A percentile compares a stretch with the other conserved stretches of the same genome.
phyloP scores from a whole-genome alignment of 495 filamentous ascomycete genomes.

The Trichocladium antarcticum region DNA sequence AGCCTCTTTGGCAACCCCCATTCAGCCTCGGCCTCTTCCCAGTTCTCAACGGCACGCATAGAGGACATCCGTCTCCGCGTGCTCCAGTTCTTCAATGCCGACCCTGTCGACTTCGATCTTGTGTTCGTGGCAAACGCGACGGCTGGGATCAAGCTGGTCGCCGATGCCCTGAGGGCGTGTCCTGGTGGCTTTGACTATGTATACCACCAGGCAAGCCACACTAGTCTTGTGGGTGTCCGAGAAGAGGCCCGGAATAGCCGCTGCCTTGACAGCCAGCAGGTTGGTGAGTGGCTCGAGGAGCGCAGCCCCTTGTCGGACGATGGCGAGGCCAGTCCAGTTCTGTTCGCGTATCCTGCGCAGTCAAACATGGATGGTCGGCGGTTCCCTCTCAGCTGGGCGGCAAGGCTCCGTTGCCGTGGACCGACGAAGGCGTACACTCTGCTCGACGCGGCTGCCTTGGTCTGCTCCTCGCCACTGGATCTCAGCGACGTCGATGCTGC shows the following conservation, averaged over 20 bases:
- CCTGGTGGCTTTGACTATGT: conserved; percentile 64
- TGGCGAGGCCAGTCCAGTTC: conserved; percentile 16
- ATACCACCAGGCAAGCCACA: conserved; percentile 79
- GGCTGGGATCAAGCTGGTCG: conserved; percentile 77
- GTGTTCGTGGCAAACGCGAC: conserved; percentile 91
- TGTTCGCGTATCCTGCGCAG: conserved; percentile 84
- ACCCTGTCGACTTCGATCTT: conserved; percentile 73
- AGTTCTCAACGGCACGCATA: conserved; percentile 58
- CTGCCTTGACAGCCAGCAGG: conserved; percentile 60
- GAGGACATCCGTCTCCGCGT: conserved; percentile 65
- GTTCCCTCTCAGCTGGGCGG: conserved; percentile 59
- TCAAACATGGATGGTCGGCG: conserved; percentile 89
- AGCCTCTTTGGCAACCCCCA: conserved; percentile 88
- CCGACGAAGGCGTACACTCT: conserved; percentile 49
- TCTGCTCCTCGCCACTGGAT: conserved; percentile 66
- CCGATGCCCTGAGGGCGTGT: conserved; percentile 57
- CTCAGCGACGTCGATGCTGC: conserved; percentile 48
- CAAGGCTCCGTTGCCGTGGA: conserved; percentile 34
- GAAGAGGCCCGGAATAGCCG: conserved; percentile 52
- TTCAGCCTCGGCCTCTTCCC: conserved; percentile 72
- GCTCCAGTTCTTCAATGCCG: conserved; percentile 72
- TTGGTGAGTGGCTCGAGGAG: conserved; percentile 54
- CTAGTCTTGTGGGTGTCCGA: conserved; percentile 73
- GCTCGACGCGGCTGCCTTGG: conserved; percentile 82
- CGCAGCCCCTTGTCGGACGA: conserved; percentile 11